Evolutionary conservation across 2,329 filamentous ascomycete genomes (phyloP), one percentile per base, ranked within the genome.

Genomic region (Aspergillus intermedius): DNA sequence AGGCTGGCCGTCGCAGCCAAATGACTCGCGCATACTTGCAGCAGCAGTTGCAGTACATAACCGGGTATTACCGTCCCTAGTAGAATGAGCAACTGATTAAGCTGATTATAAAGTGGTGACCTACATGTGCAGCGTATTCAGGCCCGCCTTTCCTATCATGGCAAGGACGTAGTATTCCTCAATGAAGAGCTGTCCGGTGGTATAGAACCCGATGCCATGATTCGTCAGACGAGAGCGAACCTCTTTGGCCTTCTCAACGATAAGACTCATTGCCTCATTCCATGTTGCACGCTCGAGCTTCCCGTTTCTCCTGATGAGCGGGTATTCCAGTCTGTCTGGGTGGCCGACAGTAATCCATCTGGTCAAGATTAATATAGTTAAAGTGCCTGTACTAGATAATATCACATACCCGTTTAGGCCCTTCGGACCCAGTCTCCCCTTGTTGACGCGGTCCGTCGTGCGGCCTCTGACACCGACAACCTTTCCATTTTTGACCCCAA

Each of bases 101-200:
- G 25, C n/a, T 45, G 15, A 49, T 30, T n/a, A 34, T 19, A 19
- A 5, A 19, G 12, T 15, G 2, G 5, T n/a, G 19, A 47, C 62
- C 23, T 53, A 68, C 66, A 69, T 68, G 47, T 70, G 66, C 19
- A 70, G 49, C 1, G 67, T 70, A 48, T 68, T 60, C 12, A 69
- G 50, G 0, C 68, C 68, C 3, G 63, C 67, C 45, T 71, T 71
- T 4, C 68, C 67, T 9, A 70, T 54, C 42, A 70, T 54, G 1
- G 66, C 66, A n/a, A 70, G 53, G 32, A 65, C 66, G 53, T 70
- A 69, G 45, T 70, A 71, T 48, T 70, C 67, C 48, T 70, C 68
- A 8, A 70, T 56, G 46, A 70, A 67, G 10, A 70, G 50, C 54
- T 71, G 67, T 1, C 68, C 68, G 17, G 57, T 60, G 8, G 68